A percentile compares a stretch with the other conserved stretches of the same genome.
phyloP scores from a whole-genome alignment of 192 early-diverging fungal genomes.

The Coemansia furcata region DNA sequence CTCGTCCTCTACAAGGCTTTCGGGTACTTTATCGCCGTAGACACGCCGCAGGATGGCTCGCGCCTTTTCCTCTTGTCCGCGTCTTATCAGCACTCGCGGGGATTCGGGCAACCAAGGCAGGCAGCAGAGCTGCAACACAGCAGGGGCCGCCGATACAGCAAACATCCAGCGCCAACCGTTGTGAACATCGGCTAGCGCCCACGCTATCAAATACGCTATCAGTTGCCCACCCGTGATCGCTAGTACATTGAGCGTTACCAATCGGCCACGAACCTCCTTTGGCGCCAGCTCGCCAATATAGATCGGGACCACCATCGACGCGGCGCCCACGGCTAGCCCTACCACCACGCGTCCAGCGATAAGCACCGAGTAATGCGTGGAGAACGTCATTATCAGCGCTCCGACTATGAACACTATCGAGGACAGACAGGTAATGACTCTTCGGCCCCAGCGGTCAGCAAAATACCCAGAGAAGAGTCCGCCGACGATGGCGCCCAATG shows the following conservation, averaged over 20 bases:
- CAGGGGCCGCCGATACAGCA: conserved; percentile 54
- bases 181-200: conserved; percentile 55
- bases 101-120: conserved; percentile 65
- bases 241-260: conserved; percentile 58
- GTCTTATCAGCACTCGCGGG: conserved; percentile 61
- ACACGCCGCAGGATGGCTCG: conserved; percentile 42
- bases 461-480: conserved; percentile 66
- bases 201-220: conserved; percentile 63
- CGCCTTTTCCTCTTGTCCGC: conserved; percentile 56
- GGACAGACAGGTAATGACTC: conserved; percentile 48
- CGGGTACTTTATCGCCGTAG: conserved; percentile 42
- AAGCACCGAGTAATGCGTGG: conserved; percentile 46
- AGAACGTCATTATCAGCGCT: conserved; percentile 56
- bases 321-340: conserved; percentile 55
- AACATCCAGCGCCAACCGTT: conserved; percentile 57
- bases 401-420: conserved; percentile 57
- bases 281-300: conserved; percentile 61
- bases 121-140: conserved; percentile 54
- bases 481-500: conserved; percentile 60
- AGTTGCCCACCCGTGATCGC: conserved; percentile 62
- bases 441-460: conserved; percentile 64
- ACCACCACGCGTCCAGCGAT: conserved; percentile 55
- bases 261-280: conserved; percentile 57
- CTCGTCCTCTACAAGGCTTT: conserved; percentile 50
- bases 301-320: conserved; percentile 54